A percentile compares a stretch with the other conserved stretches of the same genome.
Evolutionary conservation across 2,329 filamentous ascomycete species (phyloP).

Genomic region (Cadophora gregata): DNA sequence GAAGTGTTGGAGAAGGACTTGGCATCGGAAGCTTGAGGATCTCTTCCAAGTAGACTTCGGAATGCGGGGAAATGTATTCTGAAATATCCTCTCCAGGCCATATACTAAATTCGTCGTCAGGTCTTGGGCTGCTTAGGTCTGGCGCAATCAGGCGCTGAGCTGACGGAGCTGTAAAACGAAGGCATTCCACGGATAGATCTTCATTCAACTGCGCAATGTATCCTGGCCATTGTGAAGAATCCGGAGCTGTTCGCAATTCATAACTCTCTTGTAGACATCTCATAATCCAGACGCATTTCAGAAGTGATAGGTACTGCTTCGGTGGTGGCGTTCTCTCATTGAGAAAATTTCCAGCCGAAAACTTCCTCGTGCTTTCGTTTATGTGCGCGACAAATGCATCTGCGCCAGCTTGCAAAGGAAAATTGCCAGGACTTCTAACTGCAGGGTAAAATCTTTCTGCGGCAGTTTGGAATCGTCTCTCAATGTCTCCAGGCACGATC

Average conservation of each 20-base stretch:
- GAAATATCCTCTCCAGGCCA: conserved; percentile 28
- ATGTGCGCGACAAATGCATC: conserved; percentile 28
- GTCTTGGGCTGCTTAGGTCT: conserved; percentile 14
- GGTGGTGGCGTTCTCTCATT: conserved; percentile 21
- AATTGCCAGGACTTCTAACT: conserved; percentile 11
- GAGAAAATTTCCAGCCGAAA: conserved; percentile 25
- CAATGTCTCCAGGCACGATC: conserved; percentile 23
- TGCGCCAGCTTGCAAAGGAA: conserved; percentile 29
- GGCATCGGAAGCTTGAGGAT: conserved; percentile 26
- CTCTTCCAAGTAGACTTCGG: conserved; percentile 25
- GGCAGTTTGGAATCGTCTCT: conserved; percentile 22
- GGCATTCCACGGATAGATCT: conserved; percentile 24
- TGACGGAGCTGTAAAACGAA: conserved; percentile 24
- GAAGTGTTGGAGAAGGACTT: conserved; percentile 17
- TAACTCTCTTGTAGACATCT: conserved; percentile 18
- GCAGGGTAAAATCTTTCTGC: conserved; percentile 20
- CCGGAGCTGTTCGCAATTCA: conserved; percentile 6
- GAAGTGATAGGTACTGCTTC: conserved; percentile 24
- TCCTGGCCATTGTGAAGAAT: conserved; percentile 24
- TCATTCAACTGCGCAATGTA: conserved; percentile 27
- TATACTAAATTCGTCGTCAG: conserved; percentile 20
- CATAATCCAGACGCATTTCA: conserved; percentile 29
- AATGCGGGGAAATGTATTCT: conserved; percentile 26
- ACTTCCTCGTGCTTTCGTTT: conserved; percentile 25
- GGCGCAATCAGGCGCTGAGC: conserved; percentile 23